A percentile compares a stretch with the other conserved stretches of the same genome.
phyloP scores from a whole-genome alignment of 2,329 filamentous ascomycete species.

The Aspergillus bombycis region DNA sequence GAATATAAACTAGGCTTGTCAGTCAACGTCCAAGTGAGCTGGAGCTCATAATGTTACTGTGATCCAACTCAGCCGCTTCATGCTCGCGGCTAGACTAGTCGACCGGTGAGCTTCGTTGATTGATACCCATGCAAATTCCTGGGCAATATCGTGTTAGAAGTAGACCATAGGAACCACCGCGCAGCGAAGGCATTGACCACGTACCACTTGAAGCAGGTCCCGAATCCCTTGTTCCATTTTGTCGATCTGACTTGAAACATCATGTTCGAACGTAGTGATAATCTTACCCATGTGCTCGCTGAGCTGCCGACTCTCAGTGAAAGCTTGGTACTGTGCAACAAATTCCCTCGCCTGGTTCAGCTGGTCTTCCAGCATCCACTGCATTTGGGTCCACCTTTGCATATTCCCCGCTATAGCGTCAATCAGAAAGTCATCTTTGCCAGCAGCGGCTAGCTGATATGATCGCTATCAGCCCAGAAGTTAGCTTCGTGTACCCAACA shows the following conservation, averaged over 20 bases:
- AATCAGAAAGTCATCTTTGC: slow-evolving; percentile 18
- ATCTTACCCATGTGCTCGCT: slow-evolving; percentile 16
- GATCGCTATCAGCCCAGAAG: slow-evolving; percentile 7
- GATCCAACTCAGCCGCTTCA: slow-evolving; percentile 23
- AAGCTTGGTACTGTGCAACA: slow-evolving; percentile 18
- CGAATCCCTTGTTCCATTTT: slow-evolving; percentile 21
- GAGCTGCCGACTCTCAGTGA: slow-evolving; percentile 18
- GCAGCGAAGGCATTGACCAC: background rate
- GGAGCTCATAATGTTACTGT: slow-evolving; percentile 4
- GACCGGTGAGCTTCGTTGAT: slow-evolving; percentile 23
- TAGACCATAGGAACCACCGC: background rate
- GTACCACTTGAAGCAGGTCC: slow-evolving; percentile 19
- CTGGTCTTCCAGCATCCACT: slow-evolving; percentile 16
- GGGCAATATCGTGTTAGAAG: background rate
- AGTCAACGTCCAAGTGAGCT: background rate
- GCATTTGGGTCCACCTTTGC: slow-evolving; percentile 19
- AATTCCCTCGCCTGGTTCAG: slow-evolving; percentile 17
- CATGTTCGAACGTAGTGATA: slow-evolving; percentile 13
- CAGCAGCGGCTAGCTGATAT: slow-evolving; percentile 16
- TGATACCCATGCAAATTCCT: slow-evolving; percentile 23
- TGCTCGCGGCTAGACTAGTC: slow-evolving; percentile 19
- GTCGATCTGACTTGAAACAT: slow-evolving; percentile 17
- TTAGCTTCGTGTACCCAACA: background rate
- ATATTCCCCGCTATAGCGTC: slow-evolving; percentile 20
- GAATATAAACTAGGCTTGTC: slow-evolving; percentile 16